Evolutionary conservation across 148 eudicot genomes (phyloP).

Genomic region (Linanthus parryae): DNA sequence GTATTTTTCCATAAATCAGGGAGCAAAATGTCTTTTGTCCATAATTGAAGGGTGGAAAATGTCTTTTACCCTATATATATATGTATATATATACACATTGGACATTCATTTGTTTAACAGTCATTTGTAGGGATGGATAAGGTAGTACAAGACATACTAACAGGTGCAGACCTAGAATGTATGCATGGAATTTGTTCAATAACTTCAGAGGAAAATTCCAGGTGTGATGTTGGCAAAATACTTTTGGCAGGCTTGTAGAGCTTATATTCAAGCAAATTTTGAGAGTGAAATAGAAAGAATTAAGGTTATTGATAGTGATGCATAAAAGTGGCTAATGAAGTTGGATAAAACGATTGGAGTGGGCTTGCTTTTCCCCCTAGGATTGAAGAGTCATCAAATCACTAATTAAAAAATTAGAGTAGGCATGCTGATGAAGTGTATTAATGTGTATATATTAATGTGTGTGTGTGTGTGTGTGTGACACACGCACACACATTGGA

Average conservation of each 20-base stretch:
- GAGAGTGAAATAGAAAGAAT: not conserved
- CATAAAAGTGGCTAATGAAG: not conserved
- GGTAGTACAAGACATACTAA: not conserved
- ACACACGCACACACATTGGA: not conserved
- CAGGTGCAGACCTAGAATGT: not conserved
- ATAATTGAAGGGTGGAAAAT: too few species aligned
- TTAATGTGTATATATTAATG: not conserved
- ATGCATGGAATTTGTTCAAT: not conserved
- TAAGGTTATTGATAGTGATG: not conserved
- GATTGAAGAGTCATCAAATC: not conserved
- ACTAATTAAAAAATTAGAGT: not conserved
- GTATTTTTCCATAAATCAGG: too few species aligned
- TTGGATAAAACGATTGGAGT: not conserved
- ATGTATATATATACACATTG: too few species aligned
- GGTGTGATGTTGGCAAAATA: not conserved
- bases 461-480: not conserved
- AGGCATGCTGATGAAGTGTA: too few species aligned
- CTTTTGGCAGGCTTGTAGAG: not conserved
- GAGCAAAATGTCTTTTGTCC: too few species aligned
- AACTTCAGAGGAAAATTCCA: not conserved
- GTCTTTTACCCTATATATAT: too few species aligned
- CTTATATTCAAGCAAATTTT: not conserved
- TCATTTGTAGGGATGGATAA: not conserved
- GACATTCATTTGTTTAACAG: not conserved
- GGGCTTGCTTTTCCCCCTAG: not conserved